Conservation (phyloP, 2,329 filamentous ascomycete species). For the Aureobasidium melanogenum region DNA sequence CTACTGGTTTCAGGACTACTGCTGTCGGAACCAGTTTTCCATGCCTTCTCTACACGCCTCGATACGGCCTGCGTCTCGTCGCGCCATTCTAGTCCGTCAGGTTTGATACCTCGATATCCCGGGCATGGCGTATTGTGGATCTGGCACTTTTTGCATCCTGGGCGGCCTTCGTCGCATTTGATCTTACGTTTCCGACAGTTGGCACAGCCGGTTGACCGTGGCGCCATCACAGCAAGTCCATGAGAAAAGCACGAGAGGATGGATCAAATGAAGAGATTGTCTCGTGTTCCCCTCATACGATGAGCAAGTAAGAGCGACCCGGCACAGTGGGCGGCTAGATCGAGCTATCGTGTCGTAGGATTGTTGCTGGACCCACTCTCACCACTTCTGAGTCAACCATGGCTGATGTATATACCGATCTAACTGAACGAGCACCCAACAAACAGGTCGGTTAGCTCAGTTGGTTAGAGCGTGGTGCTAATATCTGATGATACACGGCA, state of each 20-base stretch:
- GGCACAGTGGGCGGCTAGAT: neutral
- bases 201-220: conserved; percentile 23
- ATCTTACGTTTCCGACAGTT: conserved; percentile 26
- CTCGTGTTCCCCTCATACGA: neutral
- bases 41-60: neutral
- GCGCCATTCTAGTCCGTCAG: conserved; percentile 20
- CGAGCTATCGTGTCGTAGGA: neutral
- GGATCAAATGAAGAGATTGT: neutral
- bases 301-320: neutral
- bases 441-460: neutral
- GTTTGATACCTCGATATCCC: conserved; percentile 21
- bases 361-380: neutral
- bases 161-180: conserved; percentile 23
- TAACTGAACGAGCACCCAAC: neutral
- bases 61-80: conserved; percentile 21
- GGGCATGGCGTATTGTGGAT: conserved; percentile 24
- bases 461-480: conserved; percentile 4
- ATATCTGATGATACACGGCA: neutral
- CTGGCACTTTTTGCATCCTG: conserved; percentile 22
- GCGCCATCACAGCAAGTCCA: conserved; percentile 19
- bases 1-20: neutral
- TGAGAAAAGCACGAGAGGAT: neutral
- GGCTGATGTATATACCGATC: too few relatives aligned
- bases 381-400: neutral
- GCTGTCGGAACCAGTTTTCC: neutral